These are phyloP conservation scores for Lindgomyces ingoldianus DNA, from an alignment of 495 filamentous ascomycete genomes.

Conservation along the genomic window DNA sequence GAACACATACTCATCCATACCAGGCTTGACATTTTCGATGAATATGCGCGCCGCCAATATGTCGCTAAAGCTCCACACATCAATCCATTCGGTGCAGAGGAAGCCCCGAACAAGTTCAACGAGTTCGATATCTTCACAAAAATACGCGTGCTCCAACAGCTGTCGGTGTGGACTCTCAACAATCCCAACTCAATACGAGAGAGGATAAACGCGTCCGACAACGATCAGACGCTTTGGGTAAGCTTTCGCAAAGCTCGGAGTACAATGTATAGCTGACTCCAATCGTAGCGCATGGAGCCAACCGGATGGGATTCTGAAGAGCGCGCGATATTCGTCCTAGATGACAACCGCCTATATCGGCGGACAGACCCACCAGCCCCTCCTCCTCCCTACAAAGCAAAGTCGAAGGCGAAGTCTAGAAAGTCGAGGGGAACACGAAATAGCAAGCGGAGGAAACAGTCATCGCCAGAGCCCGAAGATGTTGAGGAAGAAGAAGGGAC, in stretches of 20 bases:
- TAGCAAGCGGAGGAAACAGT: slow-evolving; percentile 71
- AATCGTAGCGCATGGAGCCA: slow-evolving; percentile 78
- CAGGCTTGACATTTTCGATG: slow-evolving; percentile 87
- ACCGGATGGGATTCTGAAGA: slow-evolving; percentile 85
- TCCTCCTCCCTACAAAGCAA: slow-evolving; percentile 56
- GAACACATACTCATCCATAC: slow-evolving; percentile 5
- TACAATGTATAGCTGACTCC: not conserved
- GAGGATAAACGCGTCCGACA: slow-evolving; percentile 79
- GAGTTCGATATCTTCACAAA: slow-evolving; percentile 84
- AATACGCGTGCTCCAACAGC: slow-evolving; percentile 84
- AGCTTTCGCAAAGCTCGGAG: slow-evolving; percentile 36
- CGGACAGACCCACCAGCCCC: slow-evolving; percentile 65
- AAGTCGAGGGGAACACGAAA: slow-evolving; percentile 69
- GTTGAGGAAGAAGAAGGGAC: slow-evolving; percentile 57
- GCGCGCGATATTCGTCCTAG: slow-evolving; percentile 83
- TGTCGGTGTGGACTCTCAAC: slow-evolving; percentile 87
- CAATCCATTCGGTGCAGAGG: slow-evolving; percentile 86
- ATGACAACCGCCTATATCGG: slow-evolving; percentile 91
- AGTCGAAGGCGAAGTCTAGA: slow-evolving; percentile 67
- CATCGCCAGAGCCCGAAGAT: slow-evolving; percentile 52
- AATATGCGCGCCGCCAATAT: slow-evolving; percentile 91
- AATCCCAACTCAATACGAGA: slow-evolving; percentile 84
- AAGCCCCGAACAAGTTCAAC: slow-evolving; percentile 68
- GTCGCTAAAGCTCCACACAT: slow-evolving; percentile 72
- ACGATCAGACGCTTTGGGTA: slow-evolving; percentile 83